A percentile compares a stretch with the other conserved stretches of the same genome.
These are phyloP conservation scores for Coniella lustricola DNA, from an alignment of 2,329 filamentous ascomycete genomes.

Conservation along the genomic window DNA sequence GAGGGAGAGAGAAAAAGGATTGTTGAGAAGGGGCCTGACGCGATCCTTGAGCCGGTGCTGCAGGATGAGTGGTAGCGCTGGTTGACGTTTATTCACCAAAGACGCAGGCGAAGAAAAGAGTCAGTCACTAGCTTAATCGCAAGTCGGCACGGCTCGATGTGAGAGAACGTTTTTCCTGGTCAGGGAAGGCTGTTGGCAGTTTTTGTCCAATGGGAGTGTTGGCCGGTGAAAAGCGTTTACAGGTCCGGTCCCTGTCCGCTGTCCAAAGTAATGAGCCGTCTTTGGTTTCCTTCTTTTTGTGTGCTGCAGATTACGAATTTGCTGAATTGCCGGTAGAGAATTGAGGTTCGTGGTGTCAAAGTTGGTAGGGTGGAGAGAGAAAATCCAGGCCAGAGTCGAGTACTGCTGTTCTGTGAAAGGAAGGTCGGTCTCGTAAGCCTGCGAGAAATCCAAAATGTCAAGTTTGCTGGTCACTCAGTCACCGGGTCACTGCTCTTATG, in stretches of 20 bases:
- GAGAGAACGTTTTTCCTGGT: background rate
- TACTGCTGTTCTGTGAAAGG: background rate
- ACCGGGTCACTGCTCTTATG: no score
- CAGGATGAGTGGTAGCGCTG: background rate
- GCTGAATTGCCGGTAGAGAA: background rate
- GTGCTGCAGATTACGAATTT: background rate
- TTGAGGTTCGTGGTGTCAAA: background rate
- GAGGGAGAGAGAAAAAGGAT: background rate
- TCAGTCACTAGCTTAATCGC: background rate
- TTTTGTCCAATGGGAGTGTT: background rate
- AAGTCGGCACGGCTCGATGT: background rate
- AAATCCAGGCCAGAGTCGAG: no score
- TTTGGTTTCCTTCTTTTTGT: background rate
- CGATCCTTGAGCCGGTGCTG: background rate
- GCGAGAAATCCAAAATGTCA: background rate
- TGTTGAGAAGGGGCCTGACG: background rate
- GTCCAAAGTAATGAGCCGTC: background rate
- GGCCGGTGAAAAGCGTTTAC: background rate
- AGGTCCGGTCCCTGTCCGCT: background rate
- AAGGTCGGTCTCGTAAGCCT: conserved; percentile 3
- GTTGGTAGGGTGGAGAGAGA: background rate
- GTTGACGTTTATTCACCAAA: no score
- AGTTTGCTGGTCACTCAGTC: background rate
- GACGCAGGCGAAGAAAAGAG: background rate
- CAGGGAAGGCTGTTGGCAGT: background rate